Evolutionary conservation across 768 basidiomycete species (phyloP).

Genomic region (Serendipita indica): DNA sequence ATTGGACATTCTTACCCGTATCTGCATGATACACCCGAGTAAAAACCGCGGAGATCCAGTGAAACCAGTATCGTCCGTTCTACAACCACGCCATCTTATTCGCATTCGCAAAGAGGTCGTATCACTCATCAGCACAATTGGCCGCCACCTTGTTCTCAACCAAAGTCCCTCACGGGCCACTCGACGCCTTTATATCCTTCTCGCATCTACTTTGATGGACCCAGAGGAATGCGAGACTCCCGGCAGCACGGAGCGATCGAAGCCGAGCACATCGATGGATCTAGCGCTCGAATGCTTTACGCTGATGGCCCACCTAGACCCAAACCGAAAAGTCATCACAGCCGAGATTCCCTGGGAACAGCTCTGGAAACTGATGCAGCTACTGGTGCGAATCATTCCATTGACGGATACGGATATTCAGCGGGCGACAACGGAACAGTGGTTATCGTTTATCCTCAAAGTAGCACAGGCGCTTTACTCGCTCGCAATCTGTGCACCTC

Average conservation of each 20-base stretch:
- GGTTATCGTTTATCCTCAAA: conserved; percentile 71
- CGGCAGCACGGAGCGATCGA: conserved; percentile 30
- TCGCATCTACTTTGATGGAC: conserved; percentile 60
- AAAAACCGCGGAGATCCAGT: not conserved
- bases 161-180: conserved; percentile 34
- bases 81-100: conserved; percentile 49
- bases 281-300: conserved; percentile 75
- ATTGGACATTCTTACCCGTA: not conserved
- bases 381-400: conserved; percentile 74
- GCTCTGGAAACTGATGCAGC: conserved; percentile 47
- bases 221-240: conserved; percentile 51
- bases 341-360: conserved; percentile 41
- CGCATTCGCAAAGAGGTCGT: conserved; percentile 35
- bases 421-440: conserved; percentile 41
- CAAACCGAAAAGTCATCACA: conserved; percentile 60
- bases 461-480: conserved; percentile 71
- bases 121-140: conserved; percentile 40
- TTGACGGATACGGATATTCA: conserved; percentile 61
- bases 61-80: conserved; percentile 6
- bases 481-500: conserved; percentile 68
- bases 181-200: conserved; percentile 46
- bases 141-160: conserved; percentile 26
- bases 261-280: conserved; percentile 45
- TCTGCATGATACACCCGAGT: conserved; percentile 3
- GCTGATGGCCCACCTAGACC: conserved; percentile 59